These are phyloP conservation scores for Ascochyta fabae DNA, from an alignment of 2,329 filamentous ascomycete species.

Conservation along the genomic window DNA sequence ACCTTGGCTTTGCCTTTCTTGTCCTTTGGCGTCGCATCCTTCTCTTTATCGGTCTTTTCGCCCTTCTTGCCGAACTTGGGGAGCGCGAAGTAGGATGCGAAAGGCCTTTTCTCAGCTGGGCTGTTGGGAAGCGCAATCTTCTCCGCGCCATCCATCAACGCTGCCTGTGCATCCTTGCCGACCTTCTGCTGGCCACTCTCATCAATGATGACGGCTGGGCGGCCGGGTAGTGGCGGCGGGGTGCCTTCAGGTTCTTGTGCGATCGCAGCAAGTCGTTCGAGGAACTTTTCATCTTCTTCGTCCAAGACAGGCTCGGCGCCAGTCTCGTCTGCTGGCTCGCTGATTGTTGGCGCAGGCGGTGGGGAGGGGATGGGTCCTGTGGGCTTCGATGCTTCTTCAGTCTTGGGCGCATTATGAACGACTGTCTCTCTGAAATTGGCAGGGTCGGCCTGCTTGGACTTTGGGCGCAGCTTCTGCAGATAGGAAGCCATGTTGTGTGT, in stretches of 20 bases:
- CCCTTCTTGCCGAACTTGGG: slow-evolving; percentile 36
- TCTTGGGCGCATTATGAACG: slow-evolving; percentile 16
- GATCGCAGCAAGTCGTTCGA: slow-evolving; percentile 58
- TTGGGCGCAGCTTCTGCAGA: slow-evolving; percentile 43
- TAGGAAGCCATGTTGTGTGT: slow-evolving; percentile 37
- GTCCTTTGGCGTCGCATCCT: slow-evolving; percentile 30
- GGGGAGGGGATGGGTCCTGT: slow-evolving; percentile 23
- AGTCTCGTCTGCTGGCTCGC: slow-evolving; percentile 37
- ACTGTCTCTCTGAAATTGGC: slow-evolving; percentile 19
- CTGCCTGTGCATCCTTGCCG: slow-evolving; percentile 55
- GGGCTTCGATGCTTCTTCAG: slow-evolving; percentile 32
- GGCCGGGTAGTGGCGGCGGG: slow-evolving; percentile 52
- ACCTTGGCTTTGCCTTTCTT: slow-evolving; percentile 38
- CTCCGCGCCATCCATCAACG: slow-evolving; percentile 54
- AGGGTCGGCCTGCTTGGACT: slow-evolving; percentile 39
- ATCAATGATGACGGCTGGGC: slow-evolving; percentile 43
- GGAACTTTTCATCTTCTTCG: slow-evolving; percentile 66
- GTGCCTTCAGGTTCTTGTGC: slow-evolving; percentile 49
- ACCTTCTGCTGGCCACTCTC: slow-evolving; percentile 43
- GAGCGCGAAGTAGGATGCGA: slow-evolving; percentile 44
- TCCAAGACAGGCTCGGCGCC: slow-evolving; percentile 57
- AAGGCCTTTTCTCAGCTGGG: slow-evolving; percentile 52
- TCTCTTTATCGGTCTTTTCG: slow-evolving; percentile 44
- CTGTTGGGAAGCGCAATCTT: slow-evolving; percentile 59
- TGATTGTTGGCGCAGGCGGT: slow-evolving; percentile 30